Base-by-base conservation (phyloP, 108 stramenopile species). In the Cyclotella choctawhatcheeana region DNA sequence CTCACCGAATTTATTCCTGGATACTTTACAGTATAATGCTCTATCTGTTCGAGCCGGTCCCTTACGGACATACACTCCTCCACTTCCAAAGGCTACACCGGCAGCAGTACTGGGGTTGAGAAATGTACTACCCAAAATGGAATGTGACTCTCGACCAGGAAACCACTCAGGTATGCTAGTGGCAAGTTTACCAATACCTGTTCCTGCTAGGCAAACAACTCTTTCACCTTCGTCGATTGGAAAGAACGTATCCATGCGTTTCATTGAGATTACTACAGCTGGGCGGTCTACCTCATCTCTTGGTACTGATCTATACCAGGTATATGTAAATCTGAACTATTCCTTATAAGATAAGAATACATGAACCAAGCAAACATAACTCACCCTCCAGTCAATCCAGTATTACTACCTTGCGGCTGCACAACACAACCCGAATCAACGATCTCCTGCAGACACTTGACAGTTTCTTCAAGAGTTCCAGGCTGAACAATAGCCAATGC, bases 81-180 rank as follows among this genome's bases (percentile, higher is more conserved):
- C 93, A 44, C 86, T 88, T 29, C 91, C 91, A 60, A 90, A 92
- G 10, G 93, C 90, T 22, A 94, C 89, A 8, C 93, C 93, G 4
- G 93, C 93, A 0, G 93, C 93, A 10, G 91, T 89, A 12, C 89
- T 92, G 30, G 93, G 93, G 60, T 94, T 92, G 60, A 94, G 74
- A 68, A 94, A 94, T 5, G 91, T 92, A 32, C 85, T 86, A 1
- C 93, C 93, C 8, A 94, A 69, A 40, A 84, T 86, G 24, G 85
- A 84, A 58, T 94, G 93, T 5, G 90, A 88, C 75, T 94, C 93
- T 16, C 93, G 85, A 48, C 86, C 86, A 17, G 88, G 85, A 75
- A 91, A 94, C 47, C 88, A 77, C 16, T 76, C 52, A 6, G 69
- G 27, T 21, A 90, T 56, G 24, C 77, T 81, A 10, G 72, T 65